Evolutionary conservation across 257 asterid genomes (phyloP).

Genomic region (Cinchona pubescens): DNA sequence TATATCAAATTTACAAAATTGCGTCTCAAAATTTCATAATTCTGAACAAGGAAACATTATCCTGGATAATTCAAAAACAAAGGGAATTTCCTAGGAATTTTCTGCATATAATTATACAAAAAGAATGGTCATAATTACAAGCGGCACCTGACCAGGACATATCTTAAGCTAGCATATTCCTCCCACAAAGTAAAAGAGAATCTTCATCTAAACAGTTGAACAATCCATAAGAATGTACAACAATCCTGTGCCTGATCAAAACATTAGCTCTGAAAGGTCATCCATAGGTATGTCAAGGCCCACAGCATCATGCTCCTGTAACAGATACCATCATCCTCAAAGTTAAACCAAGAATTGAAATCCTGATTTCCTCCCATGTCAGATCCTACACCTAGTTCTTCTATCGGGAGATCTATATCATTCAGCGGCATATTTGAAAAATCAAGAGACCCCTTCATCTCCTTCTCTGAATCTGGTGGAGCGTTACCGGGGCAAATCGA

Average conservation of each 20-base stretch:
- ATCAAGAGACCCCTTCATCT: conserved; percentile 37
- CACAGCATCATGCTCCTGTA: conserved; percentile 55
- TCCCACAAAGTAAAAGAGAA: conserved; percentile 16
- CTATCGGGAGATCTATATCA: conserved; percentile 51
- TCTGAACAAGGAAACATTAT: conserved; percentile 19
- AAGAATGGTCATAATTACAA: conserved; percentile 63
- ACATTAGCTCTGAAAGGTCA: conserved; percentile 72
- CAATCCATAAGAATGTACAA: conserved; percentile 62
- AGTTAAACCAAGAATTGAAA: conserved; percentile 81
- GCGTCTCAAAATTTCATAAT: conserved; percentile 8
- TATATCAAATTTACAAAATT: conserved; percentile 16
- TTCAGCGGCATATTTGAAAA: conserved; percentile 43
- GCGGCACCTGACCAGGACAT: conserved; percentile 44
- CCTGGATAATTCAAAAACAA: conserved; percentile 21
- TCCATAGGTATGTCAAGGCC: conserved; percentile 95
- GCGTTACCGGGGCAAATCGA: conserved; percentile 42
- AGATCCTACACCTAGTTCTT: conserved; percentile 62
- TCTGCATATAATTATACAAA: conserved; percentile 17
- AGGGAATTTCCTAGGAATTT: conserved; percentile 23
- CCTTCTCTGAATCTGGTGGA: conserved; percentile 33
- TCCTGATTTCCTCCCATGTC: conserved; percentile 76
- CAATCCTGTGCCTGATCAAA: conserved; percentile 36
- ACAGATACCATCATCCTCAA: conserved; percentile 73
- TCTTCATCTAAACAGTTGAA: conserved; percentile 36
- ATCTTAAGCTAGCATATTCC: conserved; percentile 17